phyloP scores from a whole-genome alignment of 75 land plant species.

The Pinus taeda region DNA sequence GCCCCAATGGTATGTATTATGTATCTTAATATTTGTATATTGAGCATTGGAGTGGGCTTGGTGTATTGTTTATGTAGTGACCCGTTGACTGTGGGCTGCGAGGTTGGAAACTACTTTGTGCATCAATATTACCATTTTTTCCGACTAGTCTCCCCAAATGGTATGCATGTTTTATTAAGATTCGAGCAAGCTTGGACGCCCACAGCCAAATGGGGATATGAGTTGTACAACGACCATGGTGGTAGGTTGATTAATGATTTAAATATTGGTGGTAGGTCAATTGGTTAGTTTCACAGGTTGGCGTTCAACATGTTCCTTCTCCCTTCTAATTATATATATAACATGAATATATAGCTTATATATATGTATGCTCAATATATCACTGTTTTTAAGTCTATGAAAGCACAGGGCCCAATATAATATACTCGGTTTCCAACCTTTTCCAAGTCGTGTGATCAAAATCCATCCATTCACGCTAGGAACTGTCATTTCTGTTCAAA shows the following conservation, averaged over 20 bases:
- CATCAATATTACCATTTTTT: slow-evolving; percentile 54
- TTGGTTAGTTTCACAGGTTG: not conserved
- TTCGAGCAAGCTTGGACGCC: slow-evolving; percentile 31
- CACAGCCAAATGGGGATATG: slow-evolving; percentile 33
- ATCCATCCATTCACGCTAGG: too few species aligned
- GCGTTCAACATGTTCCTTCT: too few species aligned
- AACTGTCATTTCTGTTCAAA: too few species aligned
- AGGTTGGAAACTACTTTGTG: slow-evolving; percentile 57
- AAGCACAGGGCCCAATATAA: too few species aligned
- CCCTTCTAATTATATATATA: too few species aligned
- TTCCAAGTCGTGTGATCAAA: too few species aligned
- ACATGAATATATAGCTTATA: too few species aligned
- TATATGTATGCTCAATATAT: too few species aligned
- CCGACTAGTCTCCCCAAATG: slow-evolving; percentile 36
- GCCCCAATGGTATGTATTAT: not conserved
- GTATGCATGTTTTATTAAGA: slow-evolving; percentile 50
- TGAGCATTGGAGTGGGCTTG: not conserved
- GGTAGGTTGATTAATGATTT: slow-evolving; percentile 11
- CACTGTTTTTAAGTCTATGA: too few species aligned
- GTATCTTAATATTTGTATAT: not conserved
- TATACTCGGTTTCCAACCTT: too few species aligned
- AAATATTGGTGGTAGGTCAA: not conserved
- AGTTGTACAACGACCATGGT: slow-evolving; percentile 1
- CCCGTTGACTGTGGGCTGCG: not conserved
- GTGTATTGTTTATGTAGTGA: not conserved